Evolutionary conservation across 305 asterid species (phyloP), one percentile per base, ranked within the genome.

Genomic region (Fraxinus dipetala): DNA sequence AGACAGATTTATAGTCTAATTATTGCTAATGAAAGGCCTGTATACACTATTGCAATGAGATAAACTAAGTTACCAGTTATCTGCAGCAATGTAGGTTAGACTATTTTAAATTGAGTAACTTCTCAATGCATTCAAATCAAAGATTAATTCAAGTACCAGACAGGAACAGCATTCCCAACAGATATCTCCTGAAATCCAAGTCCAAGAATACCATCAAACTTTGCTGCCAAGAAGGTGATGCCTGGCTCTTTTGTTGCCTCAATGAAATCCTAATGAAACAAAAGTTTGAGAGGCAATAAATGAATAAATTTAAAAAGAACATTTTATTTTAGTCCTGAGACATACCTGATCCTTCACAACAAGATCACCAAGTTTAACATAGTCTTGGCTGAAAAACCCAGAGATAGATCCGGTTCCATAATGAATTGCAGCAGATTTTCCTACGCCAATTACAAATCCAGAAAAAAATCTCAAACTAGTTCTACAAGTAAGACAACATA

Each of bases 401-500:
- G 98, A 87, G 86, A 93, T 93, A 51, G 98, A 89, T 87, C 98
- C 98, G 87, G 96, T 91, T 78, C 98, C 98, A 86, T 95, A 95
- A 35, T 83, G 93, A 83, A 95, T 95, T 79, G 93, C 91, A 85
- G 96, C 96, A 84, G 96, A 88, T 90, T 91, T 95, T 78, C 98
- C 98, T 95, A 87, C 81, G 84, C 30, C 40, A 79, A 72, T 79
- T 84, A 81, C 28, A 61, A 69, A 74, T 28, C 38, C 8, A 61
- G 28, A 40, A 51, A 18, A 16, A 75, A 45, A 3, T 85, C 65
- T 77, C 67, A 72, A 40, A 74, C 51, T 24, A 79, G 9, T 28
- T 1, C 54, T 16, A 13, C 81, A 69, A 70, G 48, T 18, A 28
- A 72, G 26, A 36, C 36, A 16, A 26, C 76, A 76, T 43, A 31